phyloP scores from a whole-genome alignment of 2,329 filamentous ascomycete genomes.

The Pseudohalonectria lignicola region DNA sequence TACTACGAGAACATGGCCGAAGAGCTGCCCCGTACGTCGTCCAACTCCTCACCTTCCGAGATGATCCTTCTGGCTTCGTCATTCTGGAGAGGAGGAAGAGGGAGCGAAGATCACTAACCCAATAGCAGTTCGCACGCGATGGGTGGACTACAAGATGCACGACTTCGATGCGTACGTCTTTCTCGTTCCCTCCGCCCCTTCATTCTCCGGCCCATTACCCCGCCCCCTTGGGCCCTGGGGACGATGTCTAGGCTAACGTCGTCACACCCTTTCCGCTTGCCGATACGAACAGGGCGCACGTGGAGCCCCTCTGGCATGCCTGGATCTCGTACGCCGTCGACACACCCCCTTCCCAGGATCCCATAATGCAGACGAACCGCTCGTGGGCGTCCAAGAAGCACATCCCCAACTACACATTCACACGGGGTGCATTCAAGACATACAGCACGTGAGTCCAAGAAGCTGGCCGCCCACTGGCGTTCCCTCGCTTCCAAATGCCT shows the following conservation, averaged over 20 bases:
- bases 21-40: constrained; percentile 70
- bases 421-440: constrained; percentile 74
- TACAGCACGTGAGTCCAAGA: constrained; percentile 93
- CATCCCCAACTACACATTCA: constrained; percentile 64
- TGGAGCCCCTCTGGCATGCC: constrained; percentile 95
- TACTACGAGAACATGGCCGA: constrained; percentile 93
- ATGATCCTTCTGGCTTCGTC: no score
- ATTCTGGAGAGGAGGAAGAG: no score
- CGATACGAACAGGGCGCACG: constrained; percentile 50
- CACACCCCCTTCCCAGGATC: constrained; percentile 69
- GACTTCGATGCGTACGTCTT: constrained; percentile 68
- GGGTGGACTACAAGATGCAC: constrained; percentile 91
- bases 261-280: no score
- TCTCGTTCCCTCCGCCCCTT: background rate
- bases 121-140: constrained; percentile 72
- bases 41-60: no score
- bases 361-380: constrained; percentile 47
- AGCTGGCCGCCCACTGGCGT: no score
- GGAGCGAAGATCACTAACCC: background rate
- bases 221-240: no score
- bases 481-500: no score
- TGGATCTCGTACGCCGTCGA: constrained; percentile 95
- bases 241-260: no score
- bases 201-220: constrained; percentile 3
- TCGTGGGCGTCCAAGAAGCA: constrained; percentile 66